phyloP scores from a whole-genome alignment of 2,329 filamentous ascomycete species.

The Balansia obtecta region DNA sequence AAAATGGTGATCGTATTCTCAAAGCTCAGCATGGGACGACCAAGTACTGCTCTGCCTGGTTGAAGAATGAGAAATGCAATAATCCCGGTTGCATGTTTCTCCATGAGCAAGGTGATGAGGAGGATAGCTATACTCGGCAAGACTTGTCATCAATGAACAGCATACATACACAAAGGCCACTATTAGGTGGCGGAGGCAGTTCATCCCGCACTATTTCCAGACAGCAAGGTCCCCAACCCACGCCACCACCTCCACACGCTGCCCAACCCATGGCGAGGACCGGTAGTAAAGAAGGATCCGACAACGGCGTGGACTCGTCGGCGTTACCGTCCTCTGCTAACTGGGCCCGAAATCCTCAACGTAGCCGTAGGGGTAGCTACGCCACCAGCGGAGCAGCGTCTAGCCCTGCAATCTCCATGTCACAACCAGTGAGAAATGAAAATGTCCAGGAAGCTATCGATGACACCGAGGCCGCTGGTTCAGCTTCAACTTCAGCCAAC shows the following conservation, averaged over 20 bases:
- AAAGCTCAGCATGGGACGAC: conserved; percentile 78
- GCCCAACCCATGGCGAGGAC: conserved; percentile 61
- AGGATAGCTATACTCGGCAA: conserved; percentile 89
- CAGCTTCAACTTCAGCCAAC: conserved; percentile 12
- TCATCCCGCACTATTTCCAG: conserved; percentile 42
- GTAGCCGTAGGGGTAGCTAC: conserved; percentile 62
- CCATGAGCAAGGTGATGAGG: conserved; percentile 95
- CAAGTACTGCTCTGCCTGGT: conserved; percentile 95
- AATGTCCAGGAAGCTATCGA: conserved; percentile 31
- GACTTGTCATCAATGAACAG: conserved; percentile 93
- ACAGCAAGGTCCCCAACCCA: conserved; percentile 30
- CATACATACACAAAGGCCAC: conserved; percentile 63
- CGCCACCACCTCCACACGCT: conserved; percentile 26
- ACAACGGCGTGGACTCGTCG: conserved; percentile 63
- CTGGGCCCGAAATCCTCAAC: conserved; percentile 67
- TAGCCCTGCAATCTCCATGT: conserved; percentile 62
- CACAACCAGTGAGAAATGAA: conserved; percentile 42
- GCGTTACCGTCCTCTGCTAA: conserved; percentile 89
- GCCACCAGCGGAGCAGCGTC: conserved; percentile 71
- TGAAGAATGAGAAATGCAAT: conserved; percentile 86
- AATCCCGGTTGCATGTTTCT: conserved; percentile 97
- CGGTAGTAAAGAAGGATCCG: conserved; percentile 64
- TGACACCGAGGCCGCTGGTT: conserved; percentile 16
- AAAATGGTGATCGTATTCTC: conserved; percentile 77
- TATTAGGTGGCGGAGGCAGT: conserved; percentile 36